These are phyloP conservation scores for Mortierella sp. DNA, from an alignment of 371 early-diverging fungal genomes.

Conservation along the genomic window DNA sequence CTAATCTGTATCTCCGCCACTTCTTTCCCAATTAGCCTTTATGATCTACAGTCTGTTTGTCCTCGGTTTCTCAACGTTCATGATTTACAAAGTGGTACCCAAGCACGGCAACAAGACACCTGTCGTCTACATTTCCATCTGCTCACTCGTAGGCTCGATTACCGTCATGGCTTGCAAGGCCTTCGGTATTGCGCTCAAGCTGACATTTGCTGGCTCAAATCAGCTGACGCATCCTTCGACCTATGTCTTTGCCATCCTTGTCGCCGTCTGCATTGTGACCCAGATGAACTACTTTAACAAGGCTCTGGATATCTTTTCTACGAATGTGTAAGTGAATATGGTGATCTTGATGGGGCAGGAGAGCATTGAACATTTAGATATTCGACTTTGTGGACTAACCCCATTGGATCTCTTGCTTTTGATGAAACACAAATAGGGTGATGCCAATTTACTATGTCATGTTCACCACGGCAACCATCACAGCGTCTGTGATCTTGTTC, in stretches of 20 bases:
- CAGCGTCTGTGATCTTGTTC: conserved; percentile 87
- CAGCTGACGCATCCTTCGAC: conserved; percentile 89
- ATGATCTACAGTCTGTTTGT: conserved; percentile 79
- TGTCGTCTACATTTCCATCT: conserved; percentile 89
- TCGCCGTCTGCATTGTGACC: conserved; percentile 83
- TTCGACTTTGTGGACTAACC: no score
- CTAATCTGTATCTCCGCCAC: conserved; percentile 1
- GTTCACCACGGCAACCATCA: conserved; percentile 92
- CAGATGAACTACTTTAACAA: conserved; percentile 98
- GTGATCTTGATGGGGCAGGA: no score
- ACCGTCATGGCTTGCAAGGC: conserved; percentile 93
- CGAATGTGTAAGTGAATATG: conserved; percentile 72
- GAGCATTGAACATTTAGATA: no score
- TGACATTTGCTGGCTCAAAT: conserved; percentile 91
- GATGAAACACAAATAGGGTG: no score
- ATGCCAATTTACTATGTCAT: conserved; percentile 94
- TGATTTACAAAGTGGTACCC: conserved; percentile 86
- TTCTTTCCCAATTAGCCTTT: conserved; percentile 65
- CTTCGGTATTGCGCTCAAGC: conserved; percentile 90
- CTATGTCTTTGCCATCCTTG: conserved; percentile 84
- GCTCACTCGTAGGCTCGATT: conserved; percentile 88
- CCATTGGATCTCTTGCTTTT: conserved; percentile 4
- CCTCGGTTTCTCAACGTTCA: conserved; percentile 64
- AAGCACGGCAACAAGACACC: conserved; percentile 81
- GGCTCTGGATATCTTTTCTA: conserved; percentile 89